Evolutionary conservation across 768 basidiomycete species (phyloP), one percentile per base, ranked within the genome.

Genomic region (Steccherinum ochraceum): DNA sequence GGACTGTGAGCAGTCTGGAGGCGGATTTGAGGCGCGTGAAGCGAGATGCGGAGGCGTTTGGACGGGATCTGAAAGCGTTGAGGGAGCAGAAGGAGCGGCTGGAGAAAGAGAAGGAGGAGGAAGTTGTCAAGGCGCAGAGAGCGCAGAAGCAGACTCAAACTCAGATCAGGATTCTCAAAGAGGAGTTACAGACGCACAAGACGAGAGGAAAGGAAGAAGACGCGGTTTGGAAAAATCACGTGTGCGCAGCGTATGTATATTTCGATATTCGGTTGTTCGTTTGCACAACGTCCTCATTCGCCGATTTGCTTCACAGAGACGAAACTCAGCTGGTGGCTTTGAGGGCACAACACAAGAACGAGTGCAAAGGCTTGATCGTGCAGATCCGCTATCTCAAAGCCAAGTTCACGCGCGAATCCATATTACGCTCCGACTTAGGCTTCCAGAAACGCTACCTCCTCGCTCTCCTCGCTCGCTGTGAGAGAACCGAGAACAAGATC

Each of bases 331-430:
- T 90, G 3, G 71, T 73, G 2, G 69, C 71, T 12, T 60, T 89
- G 55, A 83, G 76, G 56, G 58, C 69, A 2, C 83, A 81, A 64
- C 90, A 93, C 63, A 89, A 87, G 55, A 80, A 81, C 55, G 93
- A 97, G 63, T 87, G 88, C 72, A 93, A 93, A 62, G 91, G 92
- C 7, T 72, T 97, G 18, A 83, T 98, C 45, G 80, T 90, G 5
- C 92, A 96, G 65, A 92, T 96, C 52, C 79, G 77, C 40, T 97
- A 96, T 67, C 75, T 98, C 58, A 95, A 98, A 65, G 86, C 88
- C 49, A 92, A 91, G 63, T 94, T 85, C 67, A 86, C 81, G 2
- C 79, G 95, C 21, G 96, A 99, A 69, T 79, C 84, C 10, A 74
- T 76, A 0, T 80, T 96, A 73, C 79, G 95, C 26, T 74, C 73